Conservation (phyloP, 441 rosid genomes). For the Biscutella laevigata region DNA sequence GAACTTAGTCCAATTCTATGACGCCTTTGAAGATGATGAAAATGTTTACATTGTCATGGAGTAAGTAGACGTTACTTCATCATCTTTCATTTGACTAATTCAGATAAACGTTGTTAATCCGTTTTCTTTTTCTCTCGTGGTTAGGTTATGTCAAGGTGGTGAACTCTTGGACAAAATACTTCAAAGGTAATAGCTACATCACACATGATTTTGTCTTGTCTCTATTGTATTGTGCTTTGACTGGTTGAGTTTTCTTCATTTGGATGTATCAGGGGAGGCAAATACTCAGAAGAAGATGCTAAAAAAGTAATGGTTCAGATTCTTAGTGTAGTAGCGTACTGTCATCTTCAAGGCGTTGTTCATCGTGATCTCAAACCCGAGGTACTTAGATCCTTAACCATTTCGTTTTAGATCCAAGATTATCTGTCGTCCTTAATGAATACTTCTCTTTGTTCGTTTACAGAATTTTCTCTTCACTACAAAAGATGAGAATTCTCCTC, state of each 20-base stretch:
- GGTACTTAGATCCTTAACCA: too few relatives aligned
- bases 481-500: conserved; percentile 55
- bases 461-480: conserved; percentile 73
- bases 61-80: too few relatives aligned
- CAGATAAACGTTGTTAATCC: too few relatives aligned
- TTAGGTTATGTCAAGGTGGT: conserved; percentile 81
- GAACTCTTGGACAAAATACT: conserved; percentile 80
- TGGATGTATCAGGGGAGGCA: conserved; percentile 94
- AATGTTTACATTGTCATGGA: conserved; percentile 81
- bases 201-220: conserved; percentile 1
- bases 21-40: conserved; percentile 76
- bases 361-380: conserved; percentile 96
- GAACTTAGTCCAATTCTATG: conserved; percentile 72
- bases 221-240: conserved; percentile 10
- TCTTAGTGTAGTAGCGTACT: conserved; percentile 62
- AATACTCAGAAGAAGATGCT: conserved; percentile 85
- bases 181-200: conserved; percentile 46
- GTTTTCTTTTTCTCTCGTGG: too few relatives aligned
- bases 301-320: conserved; percentile 75
- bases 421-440: too few relatives aligned
- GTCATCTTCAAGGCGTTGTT: conserved; percentile 91
- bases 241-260: conserved; percentile 15
- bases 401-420: too few relatives aligned
- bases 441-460: too few relatives aligned
- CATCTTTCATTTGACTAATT: too few relatives aligned